Evolutionary conservation across 139 green algal genomes (phyloP), one percentile per base, ranked within the genome.

Genomic region (Astrephomene gubernaculifera): DNA sequence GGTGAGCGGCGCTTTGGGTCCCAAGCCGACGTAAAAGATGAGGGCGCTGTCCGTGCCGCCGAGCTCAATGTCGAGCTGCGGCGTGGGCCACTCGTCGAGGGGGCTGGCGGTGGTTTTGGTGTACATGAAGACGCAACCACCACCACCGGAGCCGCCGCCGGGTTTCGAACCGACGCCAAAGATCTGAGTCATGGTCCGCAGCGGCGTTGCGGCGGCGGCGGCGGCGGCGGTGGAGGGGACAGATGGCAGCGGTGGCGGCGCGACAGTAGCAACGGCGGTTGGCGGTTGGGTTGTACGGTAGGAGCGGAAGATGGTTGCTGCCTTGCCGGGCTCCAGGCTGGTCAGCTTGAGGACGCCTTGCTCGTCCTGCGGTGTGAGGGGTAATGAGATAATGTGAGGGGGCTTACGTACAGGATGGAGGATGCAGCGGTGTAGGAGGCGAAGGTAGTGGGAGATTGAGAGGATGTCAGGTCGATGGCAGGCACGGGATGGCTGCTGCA

Each of bases 41-140:
- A 79, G 71, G 17, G 35, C 2, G 4, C 0, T 0, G 2, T 45
- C 71, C 7, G 45, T 65, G 71, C 45, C 44, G 45, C 71, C 71
- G 0, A 79, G 33, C 71, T 79, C 71, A 2, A 79, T 22, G n/a
- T 79, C 71, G n/a, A 79, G 31, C 71, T 78, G 70, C 31, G 71
- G 71, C 4, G 71, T 79, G 71, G 71, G 71, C 71, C 71, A 79
- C 10, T 44, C 31, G 45, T 79, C 71, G 31, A 45, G 71, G 24
- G 71, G 17, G 71, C 44, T 49, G 44, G 31, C 45, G 71, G 71
- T 65, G n/a, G 71, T 79, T 31, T 79, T 79, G 71, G 31, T 65
- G 45, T 79, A 79, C 10, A 79, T 22, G 31, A n/a, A 9, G 2
- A 41, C 29, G 2, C 2, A n/a, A n/a, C n/a, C n/a, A n/a, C n/a